Evolutionary conservation across 2,329 filamentous ascomycete species (phyloP), one percentile per base, ranked within the genome.

Genomic region (Monilinia laxa): DNA sequence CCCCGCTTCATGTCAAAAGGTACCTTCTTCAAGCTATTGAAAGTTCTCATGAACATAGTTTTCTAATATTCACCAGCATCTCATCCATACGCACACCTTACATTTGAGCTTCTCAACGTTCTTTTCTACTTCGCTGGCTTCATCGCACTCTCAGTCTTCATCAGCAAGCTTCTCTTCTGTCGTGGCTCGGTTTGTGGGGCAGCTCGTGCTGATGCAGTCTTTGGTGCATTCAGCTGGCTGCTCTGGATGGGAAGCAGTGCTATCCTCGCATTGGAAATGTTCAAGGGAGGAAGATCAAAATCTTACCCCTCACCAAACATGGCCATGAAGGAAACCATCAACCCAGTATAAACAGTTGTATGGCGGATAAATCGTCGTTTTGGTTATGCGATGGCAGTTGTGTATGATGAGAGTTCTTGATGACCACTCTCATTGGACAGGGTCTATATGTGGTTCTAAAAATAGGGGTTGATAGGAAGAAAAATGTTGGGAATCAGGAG

Each of bases 61-160:
- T 59, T 38, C 56, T 66, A 62, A 66, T 20, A 16, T 18, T 28
- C 5, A 16, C 16, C 64, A 81, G 79, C 78, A 51, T 80, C 81
- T 45, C 80, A 85, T 73, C 81, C 83, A 40, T 82, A 81, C 70
- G 79, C 77, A 14, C 78, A 80, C 53, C 74, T 87, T 45, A 79
- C 76, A 35, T 70, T 87, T 68, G 85, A 87, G 71, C 72, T 78
- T 45, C 65, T 80, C 71, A 87, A 86, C 74, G 78, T 81, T 5
- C 69, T 86, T 66, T 83, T 87, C 74, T 86, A 85, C 78, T 84
- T 88, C 75, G 79, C 81, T 25, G 85, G 85, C 66, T 87, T 87
- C 77, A 80, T 86, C 71, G 84, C 84, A 12, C 80, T 87, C 25
- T 79, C 83, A 54, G 80, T 84, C 69, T 87, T 86, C 77, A 81